Conservation (phyloP, 805 yeast species). For the Trichomonascus vanleenenianus region DNA sequence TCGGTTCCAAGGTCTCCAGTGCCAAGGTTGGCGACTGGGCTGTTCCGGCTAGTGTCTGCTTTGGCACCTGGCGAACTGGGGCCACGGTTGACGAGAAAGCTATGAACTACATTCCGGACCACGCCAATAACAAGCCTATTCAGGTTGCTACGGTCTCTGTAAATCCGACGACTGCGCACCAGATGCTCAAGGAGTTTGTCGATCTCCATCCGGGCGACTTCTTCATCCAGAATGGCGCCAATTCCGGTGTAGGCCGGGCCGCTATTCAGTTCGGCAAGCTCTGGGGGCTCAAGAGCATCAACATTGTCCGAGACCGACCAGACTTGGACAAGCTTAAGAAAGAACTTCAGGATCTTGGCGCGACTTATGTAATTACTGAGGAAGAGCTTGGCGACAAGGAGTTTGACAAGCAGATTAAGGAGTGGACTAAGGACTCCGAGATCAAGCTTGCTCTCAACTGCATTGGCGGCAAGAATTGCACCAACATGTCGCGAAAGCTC, state of each 20-base stretch:
- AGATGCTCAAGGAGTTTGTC: slow-evolving; percentile 68
- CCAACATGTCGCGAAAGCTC: slow-evolving; percentile 78
- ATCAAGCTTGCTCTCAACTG: slow-evolving; percentile 82
- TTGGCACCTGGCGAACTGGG: slow-evolving; percentile 93
- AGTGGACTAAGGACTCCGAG: slow-evolving; percentile 42
- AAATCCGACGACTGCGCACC: slow-evolving; percentile 88
- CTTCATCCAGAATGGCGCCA: slow-evolving; percentile 95
- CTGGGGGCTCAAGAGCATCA: slow-evolving; percentile 74
- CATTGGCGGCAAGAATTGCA: slow-evolving; percentile 83
- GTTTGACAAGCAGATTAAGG: slow-evolving; percentile 49
- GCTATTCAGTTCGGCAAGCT: slow-evolving; percentile 81
- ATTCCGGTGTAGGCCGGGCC: slow-evolving; percentile 87
- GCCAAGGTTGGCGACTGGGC: slow-evolving; percentile 73
- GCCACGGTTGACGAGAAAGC: slow-evolving; percentile 46
- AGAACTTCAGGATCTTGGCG: slow-evolving; percentile 61
- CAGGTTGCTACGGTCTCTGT: slow-evolving; percentile 84
- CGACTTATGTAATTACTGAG: slow-evolving; percentile 85
- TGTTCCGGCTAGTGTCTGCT: slow-evolving; percentile 65
- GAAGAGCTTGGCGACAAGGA: slow-evolving; percentile 66
- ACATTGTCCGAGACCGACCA: slow-evolving; percentile 81
- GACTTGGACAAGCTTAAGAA: slow-evolving; percentile 54
- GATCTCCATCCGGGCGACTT: slow-evolving; percentile 63
- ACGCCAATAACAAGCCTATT: slow-evolving; percentile 29
- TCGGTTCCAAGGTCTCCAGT: slow-evolving; percentile 43
- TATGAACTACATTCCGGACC: slow-evolving; percentile 48